phyloP scores from a whole-genome alignment of 805 yeast species.

The Komagataella ulmi region DNA sequence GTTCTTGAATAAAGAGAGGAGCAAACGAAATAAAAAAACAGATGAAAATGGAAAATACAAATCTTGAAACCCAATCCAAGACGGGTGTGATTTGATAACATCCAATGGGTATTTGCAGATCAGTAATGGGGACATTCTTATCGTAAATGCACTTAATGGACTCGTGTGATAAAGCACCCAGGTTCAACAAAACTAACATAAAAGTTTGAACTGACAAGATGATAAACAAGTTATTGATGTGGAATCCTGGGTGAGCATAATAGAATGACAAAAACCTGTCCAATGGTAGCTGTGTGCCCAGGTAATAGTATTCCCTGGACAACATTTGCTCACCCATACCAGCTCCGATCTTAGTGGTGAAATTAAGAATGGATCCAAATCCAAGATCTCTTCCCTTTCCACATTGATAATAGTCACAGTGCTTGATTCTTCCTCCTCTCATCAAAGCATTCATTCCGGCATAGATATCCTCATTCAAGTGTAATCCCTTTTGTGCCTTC shows the following conservation, averaged over 20 bases:
- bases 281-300: conserved; percentile 81
- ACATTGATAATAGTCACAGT: conserved; percentile 91
- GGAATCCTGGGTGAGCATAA: conserved; percentile 96
- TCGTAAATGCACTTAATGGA: conserved; percentile 56
- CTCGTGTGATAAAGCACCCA: conserved; percentile 71
- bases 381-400: conserved; percentile 96
- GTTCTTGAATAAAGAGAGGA: conserved; percentile 78
- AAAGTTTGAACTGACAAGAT: conserved; percentile 79
- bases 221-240: conserved; percentile 79
- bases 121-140: conserved; percentile 57
- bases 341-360: conserved; percentile 92
- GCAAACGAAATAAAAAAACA: conserved; percentile 87
- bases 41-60: conserved; percentile 80
- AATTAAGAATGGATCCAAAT: conserved; percentile 81
- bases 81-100: conserved; percentile 81
- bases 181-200: conserved; percentile 63
- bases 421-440: conserved; percentile 90
- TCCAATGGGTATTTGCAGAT: conserved; percentile 62
- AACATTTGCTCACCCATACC: conserved; percentile 97
- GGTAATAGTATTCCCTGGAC: conserved; percentile 81
- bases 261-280: conserved; percentile 87
- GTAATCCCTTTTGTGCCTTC: conserved; percentile 88
- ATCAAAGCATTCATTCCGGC: conserved; percentile 88
- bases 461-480: conserved; percentile 87
- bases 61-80: conserved; percentile 80